These are phyloP conservation scores for Hypoxylon sp. DNA, from an alignment of 2,329 filamentous ascomycete genomes.

Conservation along the genomic window DNA sequence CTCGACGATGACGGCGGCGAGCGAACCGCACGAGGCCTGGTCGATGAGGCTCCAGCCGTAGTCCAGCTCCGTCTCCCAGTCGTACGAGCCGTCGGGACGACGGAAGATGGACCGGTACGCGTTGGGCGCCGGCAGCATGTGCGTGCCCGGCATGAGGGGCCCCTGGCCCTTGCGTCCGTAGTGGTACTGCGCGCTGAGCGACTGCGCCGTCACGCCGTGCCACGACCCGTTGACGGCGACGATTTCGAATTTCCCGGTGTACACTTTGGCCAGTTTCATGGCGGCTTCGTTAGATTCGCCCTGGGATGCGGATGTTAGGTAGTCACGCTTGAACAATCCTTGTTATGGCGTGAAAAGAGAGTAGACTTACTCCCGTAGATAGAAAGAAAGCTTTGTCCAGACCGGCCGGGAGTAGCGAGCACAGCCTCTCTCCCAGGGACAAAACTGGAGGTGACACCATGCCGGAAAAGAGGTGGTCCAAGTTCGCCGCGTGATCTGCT, in stretches of 20 bases:
- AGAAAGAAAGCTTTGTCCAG: conserved; percentile 69
- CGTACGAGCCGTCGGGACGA: conserved; percentile 68
- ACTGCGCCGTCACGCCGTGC: conserved; percentile 70
- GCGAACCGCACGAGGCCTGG: conserved; percentile 67
- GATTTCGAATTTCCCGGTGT: conserved; percentile 74
- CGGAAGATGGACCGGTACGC: conserved; percentile 71
- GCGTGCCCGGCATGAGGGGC: conserved; percentile 65
- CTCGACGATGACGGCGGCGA: conserved; percentile 73
- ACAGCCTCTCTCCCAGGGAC: conserved; percentile 64
- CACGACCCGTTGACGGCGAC: conserved; percentile 69
- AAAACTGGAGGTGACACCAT: conserved; percentile 71
- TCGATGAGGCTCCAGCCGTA: conserved; percentile 73
- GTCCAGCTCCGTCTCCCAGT: conserved; percentile 73
- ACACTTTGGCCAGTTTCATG: conserved; percentile 72
- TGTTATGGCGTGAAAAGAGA: background rate
- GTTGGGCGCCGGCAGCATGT: conserved; percentile 69
- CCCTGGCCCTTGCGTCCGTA: conserved; percentile 63
- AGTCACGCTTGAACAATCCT: background rate
- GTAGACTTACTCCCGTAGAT: conserved; percentile 60
- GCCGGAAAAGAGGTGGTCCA: conserved; percentile 70
- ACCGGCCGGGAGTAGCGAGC: conserved; percentile 59
- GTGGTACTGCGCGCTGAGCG: conserved; percentile 66
- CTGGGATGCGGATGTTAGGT: background rate
- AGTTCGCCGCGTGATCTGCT: conserved; percentile 58
- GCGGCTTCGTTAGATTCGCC: conserved; percentile 70